A percentile compares a stretch with the other conserved stretches of the same genome.
These are phyloP conservation scores for Emmonsiellopsis sp. DNA, from an alignment of 2,329 filamentous ascomycete genomes.

Conservation along the genomic window DNA sequence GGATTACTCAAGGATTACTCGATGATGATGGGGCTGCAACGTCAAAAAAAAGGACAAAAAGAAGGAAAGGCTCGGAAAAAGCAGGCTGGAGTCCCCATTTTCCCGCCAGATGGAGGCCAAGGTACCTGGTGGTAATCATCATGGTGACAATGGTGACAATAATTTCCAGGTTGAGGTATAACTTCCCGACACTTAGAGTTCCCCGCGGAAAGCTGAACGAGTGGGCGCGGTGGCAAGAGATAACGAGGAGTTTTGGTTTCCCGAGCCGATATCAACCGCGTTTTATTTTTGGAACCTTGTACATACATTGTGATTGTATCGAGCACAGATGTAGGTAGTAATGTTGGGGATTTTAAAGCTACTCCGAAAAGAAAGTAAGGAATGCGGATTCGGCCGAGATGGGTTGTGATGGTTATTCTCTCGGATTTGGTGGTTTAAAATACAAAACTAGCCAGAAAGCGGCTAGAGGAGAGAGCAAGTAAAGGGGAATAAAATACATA, in stretches of 20 bases:
- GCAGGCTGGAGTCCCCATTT: not conserved
- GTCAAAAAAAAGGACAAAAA: conserved; percentile 7
- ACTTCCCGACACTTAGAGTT: not conserved
- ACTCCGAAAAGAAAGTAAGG: not conserved
- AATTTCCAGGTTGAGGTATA: not conserved
- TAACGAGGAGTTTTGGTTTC: not conserved
- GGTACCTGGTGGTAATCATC: not conserved
- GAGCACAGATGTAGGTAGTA: conserved; percentile 2
- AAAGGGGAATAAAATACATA: no score
- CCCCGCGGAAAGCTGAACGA: not conserved
- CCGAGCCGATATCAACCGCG: not conserved
- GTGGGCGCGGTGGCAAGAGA: not conserved
- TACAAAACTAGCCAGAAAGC: no score
- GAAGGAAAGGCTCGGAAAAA: not conserved
- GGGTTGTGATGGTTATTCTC: not conserved
- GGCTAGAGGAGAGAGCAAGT: not conserved
- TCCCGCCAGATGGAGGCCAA: not conserved
- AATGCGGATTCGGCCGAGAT: conserved; percentile 1
- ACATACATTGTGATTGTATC: not conserved
- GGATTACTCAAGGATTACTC: no score
- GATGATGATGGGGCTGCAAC: no score
- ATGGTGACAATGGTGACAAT: not conserved
- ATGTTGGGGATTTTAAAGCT: not conserved
- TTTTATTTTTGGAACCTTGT: not conserved
- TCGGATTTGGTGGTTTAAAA: not conserved